Conservation (phyloP, 345 rosid species). For the Eucalyptus tenuipes region DNA sequence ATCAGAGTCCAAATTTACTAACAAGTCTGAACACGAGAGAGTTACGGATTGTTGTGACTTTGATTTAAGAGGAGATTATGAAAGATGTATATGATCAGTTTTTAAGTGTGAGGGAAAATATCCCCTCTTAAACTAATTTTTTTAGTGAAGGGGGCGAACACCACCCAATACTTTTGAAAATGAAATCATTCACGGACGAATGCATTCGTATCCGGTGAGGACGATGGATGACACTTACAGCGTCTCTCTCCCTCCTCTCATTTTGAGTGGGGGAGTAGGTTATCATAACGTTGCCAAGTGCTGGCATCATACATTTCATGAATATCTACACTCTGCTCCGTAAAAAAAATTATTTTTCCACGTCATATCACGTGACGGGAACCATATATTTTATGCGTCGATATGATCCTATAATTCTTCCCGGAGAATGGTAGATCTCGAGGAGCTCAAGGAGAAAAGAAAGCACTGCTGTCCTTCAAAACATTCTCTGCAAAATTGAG, state of each 20-base stretch:
- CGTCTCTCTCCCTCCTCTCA: neutral
- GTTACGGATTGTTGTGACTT: no score
- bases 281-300: neutral
- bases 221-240: neutral
- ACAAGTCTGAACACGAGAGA: no score
- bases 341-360: rapidly evolving
- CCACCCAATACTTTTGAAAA: no score
- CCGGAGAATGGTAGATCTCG: neutral
- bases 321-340: neutral
- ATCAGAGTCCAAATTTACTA: rapidly evolving
- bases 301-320: neutral
- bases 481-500: neutral
- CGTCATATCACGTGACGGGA: neutral
- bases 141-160: no score
- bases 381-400: neutral
- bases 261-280: neutral
- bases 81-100: no score
- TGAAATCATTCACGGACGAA: no score
- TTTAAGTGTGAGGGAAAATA: no score
- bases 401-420: neutral
- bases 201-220: neutral
- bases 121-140: no score
- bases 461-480: neutral
- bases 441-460: neutral
- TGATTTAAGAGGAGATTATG: no score